Evolutionary conservation across 164 flowering plant species (phyloP).

Genomic region (Euptelea pleiosperma): DNA sequence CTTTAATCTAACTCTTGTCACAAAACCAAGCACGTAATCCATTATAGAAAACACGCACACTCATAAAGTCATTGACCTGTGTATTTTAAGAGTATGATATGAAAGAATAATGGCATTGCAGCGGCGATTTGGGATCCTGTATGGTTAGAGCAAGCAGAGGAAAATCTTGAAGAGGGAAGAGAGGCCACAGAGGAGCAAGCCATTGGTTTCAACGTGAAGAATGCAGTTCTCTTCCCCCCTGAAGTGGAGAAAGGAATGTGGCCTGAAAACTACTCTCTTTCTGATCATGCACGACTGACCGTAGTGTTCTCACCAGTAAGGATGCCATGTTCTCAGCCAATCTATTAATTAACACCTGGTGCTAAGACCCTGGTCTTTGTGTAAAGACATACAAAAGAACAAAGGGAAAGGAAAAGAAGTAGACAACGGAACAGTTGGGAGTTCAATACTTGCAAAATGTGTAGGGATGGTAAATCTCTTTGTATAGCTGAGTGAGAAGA

Average conservation of each 20-base stretch:
- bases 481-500: no score
- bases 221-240: slow-evolving; percentile 90
- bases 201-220: slow-evolving; percentile 77
- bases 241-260: slow-evolving; percentile 94
- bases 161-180: slow-evolving; percentile 18
- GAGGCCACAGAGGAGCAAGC: slow-evolving; percentile 39
- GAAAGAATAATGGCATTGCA: slow-evolving; percentile 28
- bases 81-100: no score
- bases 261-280: slow-evolving; percentile 94
- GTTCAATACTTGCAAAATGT: no score
- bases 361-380: no score
- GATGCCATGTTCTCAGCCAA: slow-evolving; percentile 62
- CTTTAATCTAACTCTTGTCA: no score
- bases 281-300: slow-evolving; percentile 94
- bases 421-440: no score
- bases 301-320: slow-evolving; percentile 84
- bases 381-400: no score
- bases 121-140: slow-evolving; percentile 75
- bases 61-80: no score
- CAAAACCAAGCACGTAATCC: no score
- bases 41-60: no score
- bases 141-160: slow-evolving; percentile 43
- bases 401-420: no score
- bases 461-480: no score
- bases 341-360: slow-evolving; percentile 21